Conservation (phyloP, 1,139 yeast species). For the Scheffersomyces stambukii region DNA sequence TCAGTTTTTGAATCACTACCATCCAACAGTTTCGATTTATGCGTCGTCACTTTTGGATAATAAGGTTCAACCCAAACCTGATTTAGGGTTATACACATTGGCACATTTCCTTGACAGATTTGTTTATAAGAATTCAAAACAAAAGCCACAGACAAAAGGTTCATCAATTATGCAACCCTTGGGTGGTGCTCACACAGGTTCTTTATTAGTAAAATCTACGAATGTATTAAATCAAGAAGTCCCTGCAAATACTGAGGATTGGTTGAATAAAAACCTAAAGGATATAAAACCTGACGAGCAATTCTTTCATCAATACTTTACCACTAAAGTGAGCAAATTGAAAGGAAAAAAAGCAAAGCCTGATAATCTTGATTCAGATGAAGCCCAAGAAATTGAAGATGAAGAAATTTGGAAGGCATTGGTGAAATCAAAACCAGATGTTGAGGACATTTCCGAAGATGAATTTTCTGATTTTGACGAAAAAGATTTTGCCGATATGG, state of each 20-base stretch:
- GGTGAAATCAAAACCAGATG: slow-evolving; percentile 79
- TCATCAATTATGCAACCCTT: slow-evolving; percentile 96
- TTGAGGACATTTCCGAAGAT: slow-evolving; percentile 51
- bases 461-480: slow-evolving; percentile 50
- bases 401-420: slow-evolving; percentile 88
- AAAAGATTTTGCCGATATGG: slow-evolving; percentile 31
- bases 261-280: slow-evolving; percentile 63
- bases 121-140: slow-evolving; percentile 90
- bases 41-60: slow-evolving; percentile 61
- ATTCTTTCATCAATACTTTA: slow-evolving; percentile 86
- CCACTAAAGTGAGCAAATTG: slow-evolving; percentile 51
- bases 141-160: slow-evolving; percentile 68
- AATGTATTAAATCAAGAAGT: slow-evolving; percentile 39
- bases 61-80: slow-evolving; percentile 58
- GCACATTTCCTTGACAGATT: slow-evolving; percentile 92
- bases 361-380: slow-evolving; percentile 27
- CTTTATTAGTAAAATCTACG: slow-evolving; percentile 67
- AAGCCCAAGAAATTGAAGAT: slow-evolving; percentile 60
- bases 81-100: slow-evolving; percentile 80
- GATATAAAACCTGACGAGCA: slow-evolving; percentile 83
- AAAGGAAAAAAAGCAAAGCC: slow-evolving; percentile 24
- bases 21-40: slow-evolving; percentile 85
- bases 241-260: slow-evolving; percentile 80
- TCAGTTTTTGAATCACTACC: slow-evolving; percentile 75
- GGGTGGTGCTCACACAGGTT: slow-evolving; percentile 83